Base-by-base conservation (phyloP, 192 early-diverging fungal species). In the Funneliformis mosseae region DNA sequence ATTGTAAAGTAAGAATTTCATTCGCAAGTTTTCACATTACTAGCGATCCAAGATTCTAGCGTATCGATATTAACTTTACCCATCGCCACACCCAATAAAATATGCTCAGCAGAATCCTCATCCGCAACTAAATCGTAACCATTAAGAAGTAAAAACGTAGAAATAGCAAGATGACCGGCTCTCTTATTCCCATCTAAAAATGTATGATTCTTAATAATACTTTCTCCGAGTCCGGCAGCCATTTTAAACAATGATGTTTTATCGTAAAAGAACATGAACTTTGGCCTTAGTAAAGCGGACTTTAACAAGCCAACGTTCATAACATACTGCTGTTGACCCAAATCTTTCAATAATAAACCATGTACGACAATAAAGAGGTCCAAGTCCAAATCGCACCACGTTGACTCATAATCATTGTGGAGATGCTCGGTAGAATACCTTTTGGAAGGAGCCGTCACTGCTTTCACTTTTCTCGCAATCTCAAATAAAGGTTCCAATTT, bases 181-280 rank as follows among this genome's bases (percentile, higher is more conserved):
- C 76, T 77, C 76, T 77, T 77, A 77, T 77, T 77, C 33, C 33
- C 62, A 66, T 77, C 39, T n/a, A 77, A 67, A 77, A 67, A 77
- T 67, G 33, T 25, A 33, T 62, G 74, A 16, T 76, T 76, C 39
- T 23, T 76, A 41, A 67, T 46, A 28, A 63, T 46, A 18, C 62
- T 77, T 62, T 63, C 76, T 33, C 62, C 62, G 14, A 67, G n/a
- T 14, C 76, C 76, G 12, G 76, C n/a, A 14, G 76, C 76, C 76
- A 77, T 67, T 67, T 39, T 67, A 66, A n/a, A 77, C n/a, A 67
- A 33, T 33, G 33, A 25, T 63, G 62, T 10, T 63, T 42, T 64
- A 77, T 28, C 1, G 48, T 28, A 43, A 43, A 14, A n/a, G 5
- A 73, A 43, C 21, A 73, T 73, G n/a, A 43, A 73, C 71, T 33